These are phyloP conservation scores for Acer campestre DNA, from an alignment of 345 rosid species.

Conservation along the genomic window DNA sequence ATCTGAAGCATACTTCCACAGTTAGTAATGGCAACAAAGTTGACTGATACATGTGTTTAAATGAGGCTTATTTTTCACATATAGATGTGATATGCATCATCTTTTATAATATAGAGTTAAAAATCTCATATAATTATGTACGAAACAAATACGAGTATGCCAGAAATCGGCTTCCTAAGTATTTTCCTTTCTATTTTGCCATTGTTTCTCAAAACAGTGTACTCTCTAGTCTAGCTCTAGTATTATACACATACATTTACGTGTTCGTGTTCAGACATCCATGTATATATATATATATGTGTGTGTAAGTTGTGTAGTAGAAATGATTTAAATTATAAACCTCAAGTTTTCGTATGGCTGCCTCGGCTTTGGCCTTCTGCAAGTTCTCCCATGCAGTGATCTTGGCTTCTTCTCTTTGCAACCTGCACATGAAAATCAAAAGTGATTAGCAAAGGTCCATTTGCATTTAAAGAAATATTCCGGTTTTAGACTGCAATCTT, in stretches of 20 bases:
- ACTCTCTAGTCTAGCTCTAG: background rate
- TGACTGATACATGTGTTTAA: background rate
- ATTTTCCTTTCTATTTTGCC: background rate
- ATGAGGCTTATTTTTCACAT: background rate
- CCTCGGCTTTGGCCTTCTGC: conserved; percentile 98
- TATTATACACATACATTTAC: background rate
- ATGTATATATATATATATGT: background rate
- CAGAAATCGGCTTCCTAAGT: background rate
- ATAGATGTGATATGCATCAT: background rate
- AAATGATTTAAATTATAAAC: conserved; percentile 31
- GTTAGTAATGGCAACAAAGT: background rate
- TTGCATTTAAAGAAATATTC: background rate
- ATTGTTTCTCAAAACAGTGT: background rate
- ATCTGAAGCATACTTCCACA: conserved; percentile 42
- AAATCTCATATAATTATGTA: background rate
- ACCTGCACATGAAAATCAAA: conserved; percentile 40
- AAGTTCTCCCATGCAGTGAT: conserved; percentile 96
- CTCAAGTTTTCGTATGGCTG: conserved; percentile 89
- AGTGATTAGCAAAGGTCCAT: background rate
- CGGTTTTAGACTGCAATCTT: conserved; percentile 1
- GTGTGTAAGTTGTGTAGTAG: background rate
- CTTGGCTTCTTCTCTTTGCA: conserved; percentile 86
- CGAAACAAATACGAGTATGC: background rate
- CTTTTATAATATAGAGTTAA: background rate
- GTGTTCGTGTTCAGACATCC: background rate